Percentiles rank a stretch among this genome's conserved stretches.
These are phyloP conservation scores for Hypericum perforatum DNA, from an alignment of 345 rosid species.

Conservation along the genomic window DNA sequence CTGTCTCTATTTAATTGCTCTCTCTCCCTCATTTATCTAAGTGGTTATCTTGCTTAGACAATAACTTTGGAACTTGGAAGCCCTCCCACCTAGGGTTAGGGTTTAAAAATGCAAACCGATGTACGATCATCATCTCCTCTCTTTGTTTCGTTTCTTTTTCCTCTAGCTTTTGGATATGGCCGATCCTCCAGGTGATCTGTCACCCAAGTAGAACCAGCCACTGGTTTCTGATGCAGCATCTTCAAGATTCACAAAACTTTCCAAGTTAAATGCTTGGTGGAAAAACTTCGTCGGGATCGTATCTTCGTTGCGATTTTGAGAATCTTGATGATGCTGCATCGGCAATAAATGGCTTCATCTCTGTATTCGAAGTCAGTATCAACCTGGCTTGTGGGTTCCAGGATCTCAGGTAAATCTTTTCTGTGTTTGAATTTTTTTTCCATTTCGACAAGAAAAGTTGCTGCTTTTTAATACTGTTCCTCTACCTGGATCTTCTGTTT, in stretches of 20 bases:
- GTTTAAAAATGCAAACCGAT: background rate
- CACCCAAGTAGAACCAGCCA: background rate
- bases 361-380: slow-evolving; percentile 8
- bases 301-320: slow-evolving; percentile 29
- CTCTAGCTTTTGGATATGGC: background rate
- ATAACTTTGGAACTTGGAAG: background rate
- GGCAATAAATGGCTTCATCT: slow-evolving; percentile 52
- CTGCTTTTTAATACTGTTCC: too few species aligned
- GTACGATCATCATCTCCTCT: background rate
- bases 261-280: too few species aligned
- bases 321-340: slow-evolving; percentile 92
- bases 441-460: too few species aligned
- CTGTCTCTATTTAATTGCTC: slow-evolving; percentile 1
- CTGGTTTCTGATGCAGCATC: slow-evolving; percentile 1
- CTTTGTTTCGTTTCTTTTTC: too few species aligned
- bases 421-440: too few species aligned
- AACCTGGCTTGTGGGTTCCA: too few species aligned
- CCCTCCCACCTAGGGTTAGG: background rate
- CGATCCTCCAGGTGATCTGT: background rate
- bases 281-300: slow-evolving; percentile 9
- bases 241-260: slow-evolving; percentile 1
- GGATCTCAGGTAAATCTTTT: too few species aligned
- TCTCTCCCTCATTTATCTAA: background rate
- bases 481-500: too few species aligned
- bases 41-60: background rate